Evolutionary conservation across 306 rosid genomes (phyloP), one percentile per base, ranked within the genome.

Genomic region (Lotus japonicus): DNA sequence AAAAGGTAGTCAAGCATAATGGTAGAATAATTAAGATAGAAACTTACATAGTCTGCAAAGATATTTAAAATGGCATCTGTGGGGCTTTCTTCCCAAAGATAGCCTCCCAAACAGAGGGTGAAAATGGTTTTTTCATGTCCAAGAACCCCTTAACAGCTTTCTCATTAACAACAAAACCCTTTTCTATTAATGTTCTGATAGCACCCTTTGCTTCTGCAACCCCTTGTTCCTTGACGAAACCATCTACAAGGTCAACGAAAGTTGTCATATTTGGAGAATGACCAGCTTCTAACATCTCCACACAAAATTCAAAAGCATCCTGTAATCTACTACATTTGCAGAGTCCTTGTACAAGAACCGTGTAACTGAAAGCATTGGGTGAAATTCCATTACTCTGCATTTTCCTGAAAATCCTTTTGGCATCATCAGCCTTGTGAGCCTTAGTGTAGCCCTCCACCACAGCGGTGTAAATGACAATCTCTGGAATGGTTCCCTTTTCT

Each of bases 401-500:
- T 83, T 94, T 94, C 88, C 89, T 76, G 81, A 90, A 94, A 74
- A 88, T 81, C 68, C 96, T 83, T 45, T 48, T 76, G 6, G 97
- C 96, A 58, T 90, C 97, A 39, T 94, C 92, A 35, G 77, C 74
- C 63, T 82, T 90, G 70, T 82, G 86, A 0, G 90, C 96, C 77
- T 88, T 94, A 10, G 81, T 73, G 66, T 80, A 94, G 43, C 97
- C 97, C 10, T 94, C 92, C 59, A 94, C 97, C 9, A 90, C 98
- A 11, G 96, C 96, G 10, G 97, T 94, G 88, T 90, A 90, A 54
- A 94, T 54, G 35, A 94, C 95, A 50, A 94, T 82, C 77, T 94
- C 97, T 4, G 98, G 98, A 74, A 94, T 88, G 6, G 96, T 84
- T 41, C 98, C 92, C 80, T 88, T 94, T 70, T 90, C 97, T 4